Evolutionary conservation across 108 stramenopile species (phyloP).

Genomic region (Hondaea fermentalgiana): DNA sequence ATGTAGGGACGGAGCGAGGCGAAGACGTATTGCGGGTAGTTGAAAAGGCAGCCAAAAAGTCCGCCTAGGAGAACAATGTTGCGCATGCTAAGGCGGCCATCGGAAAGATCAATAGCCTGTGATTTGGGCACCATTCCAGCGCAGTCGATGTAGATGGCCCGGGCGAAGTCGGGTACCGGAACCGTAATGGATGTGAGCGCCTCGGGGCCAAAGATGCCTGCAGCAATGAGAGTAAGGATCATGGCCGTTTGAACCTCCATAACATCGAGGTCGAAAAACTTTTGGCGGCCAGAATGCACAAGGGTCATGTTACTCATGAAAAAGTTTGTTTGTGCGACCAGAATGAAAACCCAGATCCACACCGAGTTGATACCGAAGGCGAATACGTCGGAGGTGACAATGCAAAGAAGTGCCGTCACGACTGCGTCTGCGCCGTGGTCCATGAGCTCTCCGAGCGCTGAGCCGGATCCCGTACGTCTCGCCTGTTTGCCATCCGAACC

Average conservation of each 20-base stretch:
- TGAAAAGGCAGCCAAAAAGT: not conserved
- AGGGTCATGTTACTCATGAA: conserved; percentile 10
- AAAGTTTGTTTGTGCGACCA: not conserved
- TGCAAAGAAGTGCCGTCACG: not conserved
- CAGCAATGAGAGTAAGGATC: not conserved
- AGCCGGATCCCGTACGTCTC: conserved; percentile 36
- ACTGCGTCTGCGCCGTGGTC: conserved; percentile 96
- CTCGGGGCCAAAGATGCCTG: not conserved
- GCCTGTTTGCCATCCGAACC: conserved; percentile 69
- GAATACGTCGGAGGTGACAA: not conserved
- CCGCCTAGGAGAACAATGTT: not conserved
- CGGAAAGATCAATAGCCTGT: not conserved
- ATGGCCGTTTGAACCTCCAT: conserved; percentile 6
- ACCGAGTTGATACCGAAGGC: not conserved
- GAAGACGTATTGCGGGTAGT: conserved; percentile 1
- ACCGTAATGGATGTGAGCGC: not conserved
- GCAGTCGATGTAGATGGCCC: not conserved
- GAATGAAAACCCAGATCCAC: not conserved
- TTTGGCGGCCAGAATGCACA: conserved; percentile 1
- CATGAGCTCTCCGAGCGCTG: conserved; percentile 50
- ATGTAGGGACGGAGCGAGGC: not conserved
- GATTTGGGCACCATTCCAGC: not conserved
- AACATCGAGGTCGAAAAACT: conserved; percentile 1
- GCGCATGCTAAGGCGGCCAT: not conserved
- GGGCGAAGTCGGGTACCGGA: not conserved